Base-by-base conservation (phyloP, 139 green algal species). In the Micractinium sp. region DNA sequence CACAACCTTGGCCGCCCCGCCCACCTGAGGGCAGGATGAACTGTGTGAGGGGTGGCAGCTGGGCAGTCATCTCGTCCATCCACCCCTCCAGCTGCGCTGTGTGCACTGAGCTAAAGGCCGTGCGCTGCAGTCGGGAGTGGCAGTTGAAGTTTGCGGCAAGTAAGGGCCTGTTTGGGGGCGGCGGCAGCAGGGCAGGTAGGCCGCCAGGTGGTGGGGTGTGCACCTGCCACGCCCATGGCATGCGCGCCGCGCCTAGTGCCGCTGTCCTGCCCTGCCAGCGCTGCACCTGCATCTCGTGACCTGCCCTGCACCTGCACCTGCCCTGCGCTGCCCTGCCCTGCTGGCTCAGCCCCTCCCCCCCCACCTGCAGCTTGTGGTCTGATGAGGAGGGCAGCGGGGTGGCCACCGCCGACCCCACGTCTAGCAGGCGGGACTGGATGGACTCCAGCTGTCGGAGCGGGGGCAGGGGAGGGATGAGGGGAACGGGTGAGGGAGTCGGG, bases 1-100 rank as follows among this genome's bases (percentile, higher is more conserved):
- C 9, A 9, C 63, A 27, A 67, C 60, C 20, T 12, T 29, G 63
- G 27, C 29, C 19, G 69, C 69, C 69, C 63, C 20, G 22, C 63
- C 63, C 81, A 92, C 94, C 95, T 67, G 96, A 98, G 14, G 98
- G 98, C 75, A 99, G 94, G 81, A 99, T 99, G 94, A 99, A 99
- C 81, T 96, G 95, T 2, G 89, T 94, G 27, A 99, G 93, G 13
- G 92, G 91, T 18, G 97, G 96, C 76, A 99, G 94, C 73, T 95
- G 38, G 22, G 92, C 91, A 76, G 97, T 93, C 91, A 97, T 93
- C 18, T 77, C 91, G 89, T 99, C 97, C 47, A 99, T 98, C 96
- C 97, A 99, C 0, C 90, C 82, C 94, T 99, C 97, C 82, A 99
- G 86, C 83, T 89, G 56, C 16, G 75, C 41, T 1, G 90, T 90